These are phyloP conservation scores for Arxiozyma slooffiae DNA, from an alignment of 1,139 yeast species.

Conservation along the genomic window DNA sequence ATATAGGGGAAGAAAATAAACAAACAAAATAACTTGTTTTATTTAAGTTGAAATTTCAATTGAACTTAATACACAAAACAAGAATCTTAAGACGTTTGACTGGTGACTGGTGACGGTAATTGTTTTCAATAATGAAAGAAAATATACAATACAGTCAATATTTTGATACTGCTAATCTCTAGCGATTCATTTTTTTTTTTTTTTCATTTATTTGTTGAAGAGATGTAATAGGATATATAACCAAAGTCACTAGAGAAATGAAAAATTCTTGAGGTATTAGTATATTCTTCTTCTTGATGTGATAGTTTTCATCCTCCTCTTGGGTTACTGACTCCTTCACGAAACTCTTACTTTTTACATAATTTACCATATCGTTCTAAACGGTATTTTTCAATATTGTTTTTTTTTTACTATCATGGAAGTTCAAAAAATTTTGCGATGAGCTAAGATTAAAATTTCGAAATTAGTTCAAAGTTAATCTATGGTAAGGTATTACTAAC, in stretches of 20 bases:
- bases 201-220: neutral
- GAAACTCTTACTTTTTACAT: neutral
- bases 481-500: too few species aligned
- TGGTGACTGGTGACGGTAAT: neutral
- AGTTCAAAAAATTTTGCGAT: conserved; percentile 11
- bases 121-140: neutral
- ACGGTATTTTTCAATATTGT: neutral
- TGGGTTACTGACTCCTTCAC: neutral
- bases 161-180: neutral
- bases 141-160: neutral
- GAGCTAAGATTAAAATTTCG: conserved; percentile 7
- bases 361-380: neutral
- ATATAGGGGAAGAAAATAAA: neutral
- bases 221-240: neutral
- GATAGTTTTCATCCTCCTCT: neutral
- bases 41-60: too few species aligned
- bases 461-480: neutral
- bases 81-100: neutral
- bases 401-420: neutral
- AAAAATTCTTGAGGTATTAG: neutral
- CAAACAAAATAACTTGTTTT: neutral
- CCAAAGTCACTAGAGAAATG: neutral
- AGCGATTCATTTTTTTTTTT: too few species aligned
- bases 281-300: neutral
- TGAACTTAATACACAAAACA: too few species aligned